These are phyloP conservation scores for Ustilago esculenta DNA, from an alignment of 1,284 basidiomycete genomes.

Conservation along the genomic window DNA sequence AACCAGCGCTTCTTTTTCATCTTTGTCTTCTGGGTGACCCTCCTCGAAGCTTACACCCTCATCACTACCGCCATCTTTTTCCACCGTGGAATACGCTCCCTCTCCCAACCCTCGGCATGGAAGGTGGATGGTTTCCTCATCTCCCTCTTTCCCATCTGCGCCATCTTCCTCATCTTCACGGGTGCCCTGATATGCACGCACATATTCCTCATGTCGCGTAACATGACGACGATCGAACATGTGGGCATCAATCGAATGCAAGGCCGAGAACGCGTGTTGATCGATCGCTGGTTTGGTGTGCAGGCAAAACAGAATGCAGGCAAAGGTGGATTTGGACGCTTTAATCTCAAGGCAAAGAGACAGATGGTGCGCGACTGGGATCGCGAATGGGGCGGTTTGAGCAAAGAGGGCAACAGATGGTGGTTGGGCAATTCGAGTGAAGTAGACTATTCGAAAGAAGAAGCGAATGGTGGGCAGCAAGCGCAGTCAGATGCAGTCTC, in stretches of 20 bases:
- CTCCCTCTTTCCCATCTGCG: constrained; percentile 73
- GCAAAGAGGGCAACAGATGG: constrained; percentile 83
- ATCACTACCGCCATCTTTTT: constrained; percentile 68
- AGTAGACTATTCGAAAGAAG: neutral
- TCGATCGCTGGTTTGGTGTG: constrained; percentile 66
- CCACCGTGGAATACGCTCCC: constrained; percentile 48
- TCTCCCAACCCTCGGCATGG: constrained; percentile 33
- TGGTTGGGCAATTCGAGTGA: constrained; percentile 72
- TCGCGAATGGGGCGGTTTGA: constrained; percentile 78
- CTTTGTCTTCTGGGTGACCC: constrained; percentile 74
- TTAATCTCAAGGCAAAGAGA: constrained; percentile 22
- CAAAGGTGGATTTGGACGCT: constrained; percentile 58
- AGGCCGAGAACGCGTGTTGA: constrained; percentile 73
- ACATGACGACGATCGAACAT: constrained; percentile 82
- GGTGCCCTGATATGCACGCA: constrained; percentile 73
- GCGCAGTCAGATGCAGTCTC: neutral
- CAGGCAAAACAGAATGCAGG: constrained; percentile 2
- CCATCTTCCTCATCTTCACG: constrained; percentile 79
- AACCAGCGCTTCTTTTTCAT: constrained; percentile 84
- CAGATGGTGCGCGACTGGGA: constrained; percentile 72
- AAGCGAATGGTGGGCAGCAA: constrained; percentile 1
- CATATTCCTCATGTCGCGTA: constrained; percentile 73
- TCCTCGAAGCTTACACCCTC: constrained; percentile 75
- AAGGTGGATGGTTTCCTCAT: constrained; percentile 75
- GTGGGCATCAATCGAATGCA: constrained; percentile 73